Conservation (phyloP, 2,329 filamentous ascomycete species). For the Beauveria caledonica region DNA sequence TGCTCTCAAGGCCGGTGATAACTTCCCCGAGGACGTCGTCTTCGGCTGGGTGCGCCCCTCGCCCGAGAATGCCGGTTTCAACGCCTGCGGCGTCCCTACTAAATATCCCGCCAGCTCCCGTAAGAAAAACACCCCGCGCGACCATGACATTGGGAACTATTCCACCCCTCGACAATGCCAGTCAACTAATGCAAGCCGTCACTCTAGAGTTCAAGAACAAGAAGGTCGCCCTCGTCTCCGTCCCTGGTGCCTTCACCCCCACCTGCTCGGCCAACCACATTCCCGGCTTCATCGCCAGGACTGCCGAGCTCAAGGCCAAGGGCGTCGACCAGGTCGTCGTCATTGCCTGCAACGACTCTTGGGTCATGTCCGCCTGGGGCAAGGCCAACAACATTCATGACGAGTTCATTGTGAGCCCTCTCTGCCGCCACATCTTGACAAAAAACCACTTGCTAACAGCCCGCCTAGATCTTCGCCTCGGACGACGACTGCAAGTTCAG, state of each 20-base stretch:
- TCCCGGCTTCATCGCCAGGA: slow-evolving; percentile 68
- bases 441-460: background rate
- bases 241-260: slow-evolving; percentile 73
- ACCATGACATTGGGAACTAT: background rate
- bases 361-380: slow-evolving; percentile 82
- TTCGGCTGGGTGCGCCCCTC: slow-evolving; percentile 81
- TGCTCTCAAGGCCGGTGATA: slow-evolving; percentile 70
- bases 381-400: slow-evolving; percentile 76
- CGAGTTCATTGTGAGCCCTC: slow-evolving; percentile 47
- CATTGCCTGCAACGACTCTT: slow-evolving; percentile 78
- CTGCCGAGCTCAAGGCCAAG: slow-evolving; percentile 64
- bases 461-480: slow-evolving; percentile 59
- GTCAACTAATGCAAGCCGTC: background rate
- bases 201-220: slow-evolving; percentile 44
- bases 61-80: slow-evolving; percentile 59
- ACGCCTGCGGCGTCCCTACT: slow-evolving; percentile 68
- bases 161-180: background rate
- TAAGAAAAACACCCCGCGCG: slow-evolving; percentile 23
- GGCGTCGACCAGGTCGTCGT: slow-evolving; percentile 76
- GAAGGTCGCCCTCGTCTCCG: slow-evolving; percentile 48
- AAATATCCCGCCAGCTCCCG: slow-evolving; percentile 73
- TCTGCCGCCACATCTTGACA: background rate
- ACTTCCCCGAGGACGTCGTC: slow-evolving; percentile 70
- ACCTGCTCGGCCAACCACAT: slow-evolving; percentile 77
- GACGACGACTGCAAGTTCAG: slow-evolving; percentile 64